Base-by-base conservation (phyloP, 2,329 filamentous ascomycete genomes). In the Ceratocystis destructans region DNA sequence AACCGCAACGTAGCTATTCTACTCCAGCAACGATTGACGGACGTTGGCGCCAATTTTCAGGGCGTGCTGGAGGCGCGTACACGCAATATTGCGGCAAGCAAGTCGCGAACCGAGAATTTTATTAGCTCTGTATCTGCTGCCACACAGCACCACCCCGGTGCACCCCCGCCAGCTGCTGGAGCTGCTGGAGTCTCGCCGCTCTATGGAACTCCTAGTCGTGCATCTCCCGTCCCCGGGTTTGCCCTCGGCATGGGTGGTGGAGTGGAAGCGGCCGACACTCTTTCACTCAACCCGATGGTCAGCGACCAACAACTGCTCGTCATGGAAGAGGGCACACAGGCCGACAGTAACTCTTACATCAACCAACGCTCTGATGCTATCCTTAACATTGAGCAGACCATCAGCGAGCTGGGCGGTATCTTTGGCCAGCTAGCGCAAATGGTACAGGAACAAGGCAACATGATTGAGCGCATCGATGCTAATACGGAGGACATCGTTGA, bases 401-500 rank as follows among this genome's bases (percentile, higher is more conserved):
- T 99, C 71, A 86, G 84, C 69, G 94, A 99, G 74, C 80, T 99
- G 0, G 94, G 94, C 33, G 79, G 79, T 63, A 96, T 96, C 69
- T 97, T 97, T 74, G 90, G 91, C 7, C 93, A 99, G 76, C 79
- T 99, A 62, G 93, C 94, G 45, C 87, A 90, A 70, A 97, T 99
- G 94, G 94, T 99, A 37, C 90, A 88, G 66, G 93, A 99, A 75
- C 94, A 99, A 77, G 90, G 89, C 69, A 94, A 96, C 76, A 96
- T 96, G 88, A 96, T 99, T 70, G 90, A 97, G 76, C 83, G 93
- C 62, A 96, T 96, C 73, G 93, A 97, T 72, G 93, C 93, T 70
- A 96, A 97, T 75, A 96, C 93, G 1, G 94, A 99, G 73, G 92
- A 96, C 71, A 90, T 99, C 5, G 93, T 99, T 65, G 93, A 97